phyloP scores from a whole-genome alignment of 2,329 filamentous ascomycete genomes.

The Colletotrichum godetiae region DNA sequence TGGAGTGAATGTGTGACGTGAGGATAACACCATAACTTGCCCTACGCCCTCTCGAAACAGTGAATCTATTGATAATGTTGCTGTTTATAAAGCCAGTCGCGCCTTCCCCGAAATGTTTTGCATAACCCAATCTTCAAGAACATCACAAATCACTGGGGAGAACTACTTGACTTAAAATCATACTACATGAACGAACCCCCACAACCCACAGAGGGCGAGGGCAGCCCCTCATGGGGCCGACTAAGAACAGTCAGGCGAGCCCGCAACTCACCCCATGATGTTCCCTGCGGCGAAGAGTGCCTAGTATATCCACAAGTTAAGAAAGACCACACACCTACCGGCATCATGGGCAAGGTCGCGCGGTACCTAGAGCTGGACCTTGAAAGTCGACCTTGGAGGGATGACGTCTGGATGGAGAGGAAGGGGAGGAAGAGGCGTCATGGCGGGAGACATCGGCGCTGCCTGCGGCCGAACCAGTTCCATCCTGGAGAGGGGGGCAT shows the following conservation, averaged over 20 bases:
- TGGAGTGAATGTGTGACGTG: background rate
- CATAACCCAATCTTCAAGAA: background rate
- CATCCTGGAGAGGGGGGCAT: background rate
- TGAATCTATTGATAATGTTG: background rate
- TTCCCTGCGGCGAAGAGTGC: conserved; percentile 12
- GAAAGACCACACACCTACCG: background rate
- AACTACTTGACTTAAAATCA: no score
- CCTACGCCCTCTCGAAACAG: no score
- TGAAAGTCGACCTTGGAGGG: background rate
- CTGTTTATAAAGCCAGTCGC: background rate
- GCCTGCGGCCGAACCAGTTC: conserved; percentile 3
- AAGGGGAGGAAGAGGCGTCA: background rate
- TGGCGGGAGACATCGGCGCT: conserved; percentile 3
- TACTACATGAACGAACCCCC: background rate
- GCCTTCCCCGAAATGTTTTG: accelerated
- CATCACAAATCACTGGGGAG: background rate
- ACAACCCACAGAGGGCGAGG: background rate
- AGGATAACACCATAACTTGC: no score
- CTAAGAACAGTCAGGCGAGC: conserved; percentile 7
- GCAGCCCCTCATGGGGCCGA: background rate
- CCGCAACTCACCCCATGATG: conserved; percentile 9
- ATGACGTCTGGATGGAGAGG: background rate
- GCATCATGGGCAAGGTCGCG: background rate
- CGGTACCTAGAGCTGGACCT: conserved; percentile 17
- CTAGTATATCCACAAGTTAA: conserved; percentile 11